A percentile compares a stretch with the other conserved stretches of the same genome.
Conservation (phyloP, 2,329 filamentous ascomycete species). For the Ramularia endophylla region DNA sequence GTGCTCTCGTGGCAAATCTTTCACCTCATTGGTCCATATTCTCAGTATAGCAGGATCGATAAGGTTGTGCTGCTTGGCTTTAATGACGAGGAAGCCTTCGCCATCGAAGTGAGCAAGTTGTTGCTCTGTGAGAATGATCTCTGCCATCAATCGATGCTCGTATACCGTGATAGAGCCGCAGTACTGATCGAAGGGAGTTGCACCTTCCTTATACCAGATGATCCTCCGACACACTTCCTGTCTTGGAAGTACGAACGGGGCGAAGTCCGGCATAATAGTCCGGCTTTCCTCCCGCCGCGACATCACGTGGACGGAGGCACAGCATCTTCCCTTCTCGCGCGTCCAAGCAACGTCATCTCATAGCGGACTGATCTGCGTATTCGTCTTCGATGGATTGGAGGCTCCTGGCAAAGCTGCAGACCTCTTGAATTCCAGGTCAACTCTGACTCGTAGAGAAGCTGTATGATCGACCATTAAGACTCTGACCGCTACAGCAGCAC, state of each 20-base stretch:
- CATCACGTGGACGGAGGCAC: too few species aligned
- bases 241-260: not conserved
- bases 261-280: not conserved
- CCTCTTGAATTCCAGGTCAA: not conserved
- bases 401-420: not conserved
- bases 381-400: too few species aligned
- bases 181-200: not conserved
- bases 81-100: constrained; percentile 22
- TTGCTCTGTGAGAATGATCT: constrained; percentile 15
- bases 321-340: too few species aligned
- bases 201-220: not conserved
- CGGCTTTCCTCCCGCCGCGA: not conserved
- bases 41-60: constrained; percentile 15
- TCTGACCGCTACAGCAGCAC: too few species aligned
- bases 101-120: constrained; percentile 21
- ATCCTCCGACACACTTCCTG: too few species aligned
- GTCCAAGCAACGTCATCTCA: too few species aligned
- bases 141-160: constrained; percentile 16
- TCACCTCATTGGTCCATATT: constrained; percentile 21
- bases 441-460: not conserved
- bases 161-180: too few species aligned
- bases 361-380: too few species aligned
- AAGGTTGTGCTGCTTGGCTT: constrained; percentile 16
- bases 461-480: not conserved
- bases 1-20: constrained; percentile 17